phyloP scores from a whole-genome alignment of 78 protist species.

The Anaeramoeba flamelloides region DNA sequence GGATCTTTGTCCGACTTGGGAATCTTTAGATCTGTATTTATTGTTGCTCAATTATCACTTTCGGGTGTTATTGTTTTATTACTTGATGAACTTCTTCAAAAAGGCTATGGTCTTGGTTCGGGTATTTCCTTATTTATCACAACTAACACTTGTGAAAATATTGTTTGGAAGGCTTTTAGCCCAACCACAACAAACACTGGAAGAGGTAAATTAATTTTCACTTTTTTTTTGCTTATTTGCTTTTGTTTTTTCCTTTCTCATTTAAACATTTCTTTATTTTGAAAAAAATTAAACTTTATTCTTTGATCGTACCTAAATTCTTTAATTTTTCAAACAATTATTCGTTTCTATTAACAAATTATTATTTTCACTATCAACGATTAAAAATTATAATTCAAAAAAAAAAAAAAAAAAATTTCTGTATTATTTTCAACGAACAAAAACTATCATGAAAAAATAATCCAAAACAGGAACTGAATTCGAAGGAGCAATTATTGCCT shows the following conservation, averaged over 20 bases:
- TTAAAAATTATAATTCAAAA: too few species aligned
- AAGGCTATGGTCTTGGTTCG: constrained; percentile 95
- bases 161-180: constrained; percentile 94
- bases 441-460: too few species aligned
- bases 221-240: too few species aligned
- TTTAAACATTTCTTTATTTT: too few species aligned
- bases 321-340: too few species aligned
- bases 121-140: constrained; percentile 99
- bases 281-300: too few species aligned
- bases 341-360: too few species aligned
- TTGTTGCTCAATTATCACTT: constrained; percentile 83
- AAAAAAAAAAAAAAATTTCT: too few species aligned
- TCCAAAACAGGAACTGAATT: constrained; percentile 78
- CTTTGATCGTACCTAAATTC: too few species aligned
- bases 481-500: constrained; percentile 98
- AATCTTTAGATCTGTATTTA: constrained; percentile 59
- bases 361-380: too few species aligned
- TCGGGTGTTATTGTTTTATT: constrained; percentile 90
- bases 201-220: constrained; percentile 53
- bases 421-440: too few species aligned
- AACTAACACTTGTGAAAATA: constrained; percentile 97
- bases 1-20: constrained; percentile 88
- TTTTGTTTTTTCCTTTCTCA: too few species aligned
- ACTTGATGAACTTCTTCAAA: constrained; percentile 91
- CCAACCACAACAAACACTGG: constrained; percentile 94